Evolutionary conservation across 441 rosid genomes (phyloP).

Genomic region (Cnidoscolus chayamansa): DNA sequence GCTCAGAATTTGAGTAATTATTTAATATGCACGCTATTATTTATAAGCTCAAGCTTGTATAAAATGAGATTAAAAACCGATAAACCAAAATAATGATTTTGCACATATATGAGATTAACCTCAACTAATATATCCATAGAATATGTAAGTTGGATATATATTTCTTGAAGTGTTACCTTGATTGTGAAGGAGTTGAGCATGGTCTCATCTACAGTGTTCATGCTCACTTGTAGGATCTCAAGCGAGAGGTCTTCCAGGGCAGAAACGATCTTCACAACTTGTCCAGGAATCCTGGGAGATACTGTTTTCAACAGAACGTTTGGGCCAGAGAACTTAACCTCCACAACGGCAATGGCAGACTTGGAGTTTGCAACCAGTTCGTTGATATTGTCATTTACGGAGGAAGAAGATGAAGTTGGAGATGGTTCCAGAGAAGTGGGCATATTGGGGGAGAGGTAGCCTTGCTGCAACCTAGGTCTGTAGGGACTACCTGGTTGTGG

Average conservation of each 20-base stretch:
- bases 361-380: slow-evolving; percentile 81
- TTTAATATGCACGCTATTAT: too few species aligned
- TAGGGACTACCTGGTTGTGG: slow-evolving; percentile 77
- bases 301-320: slow-evolving; percentile 71
- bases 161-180: slow-evolving; percentile 51
- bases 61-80: too few species aligned
- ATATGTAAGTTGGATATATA: too few species aligned
- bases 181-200: slow-evolving; percentile 89
- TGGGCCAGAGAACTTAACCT: slow-evolving; percentile 84
- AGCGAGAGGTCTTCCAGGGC: slow-evolving; percentile 72
- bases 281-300: slow-evolving; percentile 80
- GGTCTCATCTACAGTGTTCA: slow-evolving; percentile 64
- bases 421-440: slow-evolving; percentile 41
- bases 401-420: slow-evolving; percentile 63
- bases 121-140: too few species aligned
- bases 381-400: slow-evolving; percentile 39
- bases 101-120: too few species aligned
- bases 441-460: slow-evolving; percentile 39
- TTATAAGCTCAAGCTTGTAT: too few species aligned
- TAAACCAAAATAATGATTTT: too few species aligned
- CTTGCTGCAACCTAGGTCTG: slow-evolving; percentile 44
- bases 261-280: slow-evolving; percentile 64
- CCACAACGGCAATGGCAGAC: slow-evolving; percentile 81
- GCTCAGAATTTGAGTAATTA: slow-evolving; percentile 7
- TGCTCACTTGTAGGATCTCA: slow-evolving; percentile 64